phyloP scores from a whole-genome alignment of 371 early-diverging fungal species.

The Apophysomyces variabilis region DNA sequence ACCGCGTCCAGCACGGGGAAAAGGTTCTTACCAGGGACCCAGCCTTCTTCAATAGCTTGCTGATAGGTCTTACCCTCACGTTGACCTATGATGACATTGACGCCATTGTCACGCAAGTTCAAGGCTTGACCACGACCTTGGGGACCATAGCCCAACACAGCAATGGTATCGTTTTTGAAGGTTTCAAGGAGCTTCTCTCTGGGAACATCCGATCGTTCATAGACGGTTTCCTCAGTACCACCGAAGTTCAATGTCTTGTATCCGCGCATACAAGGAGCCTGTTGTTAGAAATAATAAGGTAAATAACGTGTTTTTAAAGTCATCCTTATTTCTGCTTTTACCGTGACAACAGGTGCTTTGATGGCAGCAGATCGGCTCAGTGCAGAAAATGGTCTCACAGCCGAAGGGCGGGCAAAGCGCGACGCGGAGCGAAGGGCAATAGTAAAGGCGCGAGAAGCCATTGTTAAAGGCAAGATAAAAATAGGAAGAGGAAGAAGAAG shows the following conservation, averaged over 20 bases:
- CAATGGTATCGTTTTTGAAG: slow-evolving; percentile 93
- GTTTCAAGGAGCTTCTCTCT: slow-evolving; percentile 87
- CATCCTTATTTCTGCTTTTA: neutral
- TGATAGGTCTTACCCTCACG: slow-evolving; percentile 94
- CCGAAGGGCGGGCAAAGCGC: slow-evolving; percentile 41
- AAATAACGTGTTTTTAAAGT: too few relatives aligned
- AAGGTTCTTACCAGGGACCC: slow-evolving; percentile 95
- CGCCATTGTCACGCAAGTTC: slow-evolving; percentile 95
- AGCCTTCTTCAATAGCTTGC: slow-evolving; percentile 94
- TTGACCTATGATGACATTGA: slow-evolving; percentile 95
- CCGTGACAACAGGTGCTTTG: slow-evolving; percentile 17
- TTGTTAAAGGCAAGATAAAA: slow-evolving; percentile 18
- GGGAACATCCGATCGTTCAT: slow-evolving; percentile 95
- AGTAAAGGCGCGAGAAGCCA: slow-evolving; percentile 52
- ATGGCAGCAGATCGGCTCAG: slow-evolving; percentile 20
- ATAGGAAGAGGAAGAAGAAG: slow-evolving; percentile 19
- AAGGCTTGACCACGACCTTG: slow-evolving; percentile 97
- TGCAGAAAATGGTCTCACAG: slow-evolving; percentile 18
- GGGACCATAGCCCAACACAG: slow-evolving; percentile 97
- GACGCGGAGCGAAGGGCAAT: slow-evolving; percentile 49
- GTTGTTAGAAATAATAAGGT: neutral
- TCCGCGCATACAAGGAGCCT: slow-evolving; percentile 70
- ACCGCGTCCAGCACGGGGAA: slow-evolving; percentile 94
- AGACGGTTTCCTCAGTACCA: slow-evolving; percentile 91
- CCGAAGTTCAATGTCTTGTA: slow-evolving; percentile 96